Conservation (phyloP, 2,329 filamentous ascomycete species). For the Drechslera avenae region DNA sequence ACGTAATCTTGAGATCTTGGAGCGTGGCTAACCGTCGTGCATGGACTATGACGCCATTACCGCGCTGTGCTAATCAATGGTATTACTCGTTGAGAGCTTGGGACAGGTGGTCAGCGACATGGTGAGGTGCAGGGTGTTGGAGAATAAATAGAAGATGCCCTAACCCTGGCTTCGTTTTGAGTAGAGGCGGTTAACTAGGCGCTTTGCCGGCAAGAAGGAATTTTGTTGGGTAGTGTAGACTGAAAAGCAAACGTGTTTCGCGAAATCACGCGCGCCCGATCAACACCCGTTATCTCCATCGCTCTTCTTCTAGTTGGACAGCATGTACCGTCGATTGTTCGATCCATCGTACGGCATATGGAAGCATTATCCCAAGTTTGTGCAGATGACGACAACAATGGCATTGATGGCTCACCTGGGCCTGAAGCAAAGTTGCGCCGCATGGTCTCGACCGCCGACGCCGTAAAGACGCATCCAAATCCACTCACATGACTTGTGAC, state of each 20-base stretch:
- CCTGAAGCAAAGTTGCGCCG: neutral
- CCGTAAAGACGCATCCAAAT: constrained; percentile 5
- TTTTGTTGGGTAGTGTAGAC: too few species aligned
- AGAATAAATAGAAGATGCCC: neutral
- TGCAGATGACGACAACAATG: neutral
- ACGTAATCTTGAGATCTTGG: neutral
- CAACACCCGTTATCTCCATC: too few species aligned
- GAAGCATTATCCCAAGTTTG: neutral
- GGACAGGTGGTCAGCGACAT: neutral
- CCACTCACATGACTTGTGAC: constrained; percentile 16
- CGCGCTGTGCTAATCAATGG: neutral
- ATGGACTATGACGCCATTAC: neutral
- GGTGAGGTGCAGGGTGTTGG: neutral
- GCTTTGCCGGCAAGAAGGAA: too few species aligned
- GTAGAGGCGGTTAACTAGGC: too few species aligned
- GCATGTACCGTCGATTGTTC: too few species aligned
- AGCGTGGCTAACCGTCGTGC: neutral
- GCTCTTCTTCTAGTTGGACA: too few species aligned
- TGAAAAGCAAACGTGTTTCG: too few species aligned
- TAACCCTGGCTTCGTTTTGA: neutral
- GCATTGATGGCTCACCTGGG: neutral
- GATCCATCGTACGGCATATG: neutral
- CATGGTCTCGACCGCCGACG: constrained; percentile 7
- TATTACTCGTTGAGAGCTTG: neutral
- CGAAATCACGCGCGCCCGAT: too few species aligned